Conservation (phyloP, 2,329 filamentous ascomycete species). For the Cryphonectria carpinicola region DNA sequence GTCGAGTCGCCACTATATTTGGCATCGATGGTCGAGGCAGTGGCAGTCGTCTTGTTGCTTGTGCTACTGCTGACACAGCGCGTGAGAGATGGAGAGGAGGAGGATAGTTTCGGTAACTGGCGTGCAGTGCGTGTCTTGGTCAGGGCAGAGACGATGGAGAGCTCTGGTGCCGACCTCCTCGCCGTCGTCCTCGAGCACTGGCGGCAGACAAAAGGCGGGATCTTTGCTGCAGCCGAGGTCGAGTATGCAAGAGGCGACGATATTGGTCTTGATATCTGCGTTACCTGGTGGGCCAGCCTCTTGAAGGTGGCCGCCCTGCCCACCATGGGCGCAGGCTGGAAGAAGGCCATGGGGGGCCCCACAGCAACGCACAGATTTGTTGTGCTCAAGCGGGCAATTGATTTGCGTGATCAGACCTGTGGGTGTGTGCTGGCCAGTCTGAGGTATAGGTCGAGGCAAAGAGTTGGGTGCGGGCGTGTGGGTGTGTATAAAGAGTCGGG, state of each 20-base stretch:
- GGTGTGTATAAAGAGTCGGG: not conserved
- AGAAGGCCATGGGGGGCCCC: constrained; percentile 20
- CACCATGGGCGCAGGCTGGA: constrained; percentile 25
- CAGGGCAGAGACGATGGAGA: constrained; percentile 16
- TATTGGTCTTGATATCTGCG: constrained; percentile 11
- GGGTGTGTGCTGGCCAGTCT: not conserved
- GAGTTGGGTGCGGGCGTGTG: not conserved
- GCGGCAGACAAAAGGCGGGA: constrained; percentile 48
- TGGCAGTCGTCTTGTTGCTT: constrained; percentile 23
- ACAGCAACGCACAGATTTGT: not conserved
- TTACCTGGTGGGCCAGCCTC: constrained; percentile 24
- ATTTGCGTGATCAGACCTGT: not conserved
- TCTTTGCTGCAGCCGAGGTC: constrained; percentile 9
- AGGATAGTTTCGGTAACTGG: constrained; percentile 1
- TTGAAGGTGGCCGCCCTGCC: constrained; percentile 19
- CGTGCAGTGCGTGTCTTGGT: constrained; percentile 2
- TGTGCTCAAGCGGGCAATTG: not conserved
- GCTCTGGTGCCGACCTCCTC: not conserved
- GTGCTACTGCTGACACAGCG: constrained; percentile 22
- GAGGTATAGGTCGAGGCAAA: not conserved
- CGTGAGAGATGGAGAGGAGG: constrained; percentile 7
- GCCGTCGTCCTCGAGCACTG: constrained; percentile 44
- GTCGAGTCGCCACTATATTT: not conserved
- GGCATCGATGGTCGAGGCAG: constrained; percentile 12
- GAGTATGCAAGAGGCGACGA: constrained; percentile 13